Conservation (phyloP, 306 rosid genomes). For the Potentilla sterilis region DNA sequence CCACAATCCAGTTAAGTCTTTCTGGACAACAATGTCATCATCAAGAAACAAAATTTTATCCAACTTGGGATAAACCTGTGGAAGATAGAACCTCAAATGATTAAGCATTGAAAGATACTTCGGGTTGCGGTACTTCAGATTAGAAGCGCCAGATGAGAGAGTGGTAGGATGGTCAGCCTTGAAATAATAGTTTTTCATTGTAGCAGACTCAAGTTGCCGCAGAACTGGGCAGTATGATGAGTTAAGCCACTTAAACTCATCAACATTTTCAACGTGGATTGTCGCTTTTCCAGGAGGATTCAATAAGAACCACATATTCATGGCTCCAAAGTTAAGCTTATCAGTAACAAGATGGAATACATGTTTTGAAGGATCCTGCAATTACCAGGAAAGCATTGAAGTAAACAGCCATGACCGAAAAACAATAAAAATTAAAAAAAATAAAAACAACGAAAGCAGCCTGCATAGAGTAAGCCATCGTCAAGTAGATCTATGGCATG, state of each 20-base stretch:
- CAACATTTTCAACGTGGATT: conserved; percentile 87
- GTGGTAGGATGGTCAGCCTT: conserved; percentile 82
- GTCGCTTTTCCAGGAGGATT: conserved; percentile 96
- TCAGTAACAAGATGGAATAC: conserved; percentile 94
- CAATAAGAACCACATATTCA: conserved; percentile 97
- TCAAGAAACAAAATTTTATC: conserved; percentile 90
- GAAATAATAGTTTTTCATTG: conserved; percentile 91
- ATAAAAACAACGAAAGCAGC: conserved; percentile 21
- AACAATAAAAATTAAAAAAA: not conserved
- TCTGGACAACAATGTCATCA: conserved; percentile 96
- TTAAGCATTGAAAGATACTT: conserved; percentile 98
- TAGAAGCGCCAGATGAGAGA: conserved; percentile 70
- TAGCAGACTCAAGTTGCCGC: conserved; percentile 89
- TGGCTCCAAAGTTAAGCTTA: conserved; percentile 93
- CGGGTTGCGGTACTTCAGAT: conserved; percentile 94
- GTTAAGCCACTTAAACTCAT: conserved; percentile 92
- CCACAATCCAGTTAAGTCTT: conserved; percentile 90
- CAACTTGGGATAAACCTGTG: conserved; percentile 89
- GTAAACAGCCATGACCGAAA: not conserved
- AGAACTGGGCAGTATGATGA: conserved; percentile 94
- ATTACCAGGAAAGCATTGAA: conserved; percentile 28
- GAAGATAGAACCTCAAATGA: conserved; percentile 94
- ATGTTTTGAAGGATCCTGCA: conserved; percentile 90
- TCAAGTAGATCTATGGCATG: not conserved
- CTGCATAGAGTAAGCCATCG: not conserved